A percentile compares a stretch with the other conserved stretches of the same genome.
Evolutionary conservation across 306 rosid genomes (phyloP).

Genomic region (Acacia melanoxylon): DNA sequence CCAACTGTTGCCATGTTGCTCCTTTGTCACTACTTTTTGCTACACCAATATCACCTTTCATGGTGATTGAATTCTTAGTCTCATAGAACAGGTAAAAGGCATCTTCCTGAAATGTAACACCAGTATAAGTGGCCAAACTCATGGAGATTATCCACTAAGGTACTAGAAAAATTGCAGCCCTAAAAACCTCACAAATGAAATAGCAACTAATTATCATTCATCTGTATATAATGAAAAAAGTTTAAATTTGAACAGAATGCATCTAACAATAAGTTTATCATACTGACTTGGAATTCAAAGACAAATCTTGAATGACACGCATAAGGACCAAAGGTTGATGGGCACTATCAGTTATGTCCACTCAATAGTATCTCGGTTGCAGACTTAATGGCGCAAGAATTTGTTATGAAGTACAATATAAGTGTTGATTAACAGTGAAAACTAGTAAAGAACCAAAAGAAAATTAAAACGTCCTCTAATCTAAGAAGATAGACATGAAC

Average conservation of each 20-base stretch:
- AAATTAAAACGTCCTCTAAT: neutral
- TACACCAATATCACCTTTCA: constrained; percentile 97
- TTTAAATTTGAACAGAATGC: neutral
- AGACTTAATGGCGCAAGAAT: constrained; percentile 2
- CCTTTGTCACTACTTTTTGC: constrained; percentile 90
- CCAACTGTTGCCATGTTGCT: constrained; percentile 90
- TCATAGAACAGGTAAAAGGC: constrained; percentile 78
- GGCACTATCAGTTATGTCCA: neutral
- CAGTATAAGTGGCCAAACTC: constrained; percentile 27
- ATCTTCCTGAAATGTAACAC: constrained; percentile 61
- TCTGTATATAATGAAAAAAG: neutral
- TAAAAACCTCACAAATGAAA: constrained; percentile 14
- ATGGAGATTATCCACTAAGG: constrained; percentile 6
- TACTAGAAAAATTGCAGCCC: constrained; percentile 5
- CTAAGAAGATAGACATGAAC: neutral
- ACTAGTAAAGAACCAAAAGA: no score
- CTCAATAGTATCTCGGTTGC: neutral
- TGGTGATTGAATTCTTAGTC: constrained; percentile 77
- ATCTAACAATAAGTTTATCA: neutral
- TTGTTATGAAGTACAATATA: neutral
- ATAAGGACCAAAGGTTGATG: neutral
- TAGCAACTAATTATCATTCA: no score
- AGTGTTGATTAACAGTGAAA: neutral
- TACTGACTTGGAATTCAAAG: neutral
- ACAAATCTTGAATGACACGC: neutral